These are phyloP conservation scores for Fusarium sacchari DNA, from an alignment of 2,329 filamentous ascomycete species.

Conservation along the genomic window DNA sequence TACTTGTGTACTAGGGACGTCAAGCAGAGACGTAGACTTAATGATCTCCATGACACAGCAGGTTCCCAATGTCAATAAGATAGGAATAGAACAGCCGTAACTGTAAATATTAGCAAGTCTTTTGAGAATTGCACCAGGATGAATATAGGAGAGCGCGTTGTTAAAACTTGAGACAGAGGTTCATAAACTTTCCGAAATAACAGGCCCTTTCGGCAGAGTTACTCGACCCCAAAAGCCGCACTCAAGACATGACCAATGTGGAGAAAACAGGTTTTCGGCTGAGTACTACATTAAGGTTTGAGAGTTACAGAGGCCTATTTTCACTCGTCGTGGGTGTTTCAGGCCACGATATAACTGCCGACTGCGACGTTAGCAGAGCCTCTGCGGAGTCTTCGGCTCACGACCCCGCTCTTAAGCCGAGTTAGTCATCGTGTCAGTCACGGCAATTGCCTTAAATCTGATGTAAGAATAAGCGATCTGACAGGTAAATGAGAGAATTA, in stretches of 20 bases:
- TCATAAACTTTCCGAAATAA: background rate
- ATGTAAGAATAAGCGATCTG: background rate
- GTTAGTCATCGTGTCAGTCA: background rate
- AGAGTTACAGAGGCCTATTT: accelerated
- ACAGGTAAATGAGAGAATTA: background rate
- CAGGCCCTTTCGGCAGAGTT: background rate
- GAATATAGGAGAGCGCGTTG: background rate
- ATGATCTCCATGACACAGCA: background rate
- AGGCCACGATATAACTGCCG: background rate
- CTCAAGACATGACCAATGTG: background rate
- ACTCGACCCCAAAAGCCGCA: background rate
- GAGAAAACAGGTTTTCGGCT: background rate
- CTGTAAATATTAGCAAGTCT: background rate
- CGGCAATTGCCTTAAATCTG: background rate
- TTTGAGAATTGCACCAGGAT: background rate
- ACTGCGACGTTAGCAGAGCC: background rate
- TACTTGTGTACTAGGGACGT: accelerated
- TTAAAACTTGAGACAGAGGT: accelerated
- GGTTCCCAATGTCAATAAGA: background rate
- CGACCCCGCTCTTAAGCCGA: background rate
- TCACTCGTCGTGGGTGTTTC: background rate
- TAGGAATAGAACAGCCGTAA: background rate
- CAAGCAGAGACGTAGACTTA: background rate
- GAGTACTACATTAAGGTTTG: background rate
- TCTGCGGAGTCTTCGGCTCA: background rate